Evolutionary conservation across 306 rosid species (phyloP).

Genomic region (Acacia melanoxylon): DNA sequence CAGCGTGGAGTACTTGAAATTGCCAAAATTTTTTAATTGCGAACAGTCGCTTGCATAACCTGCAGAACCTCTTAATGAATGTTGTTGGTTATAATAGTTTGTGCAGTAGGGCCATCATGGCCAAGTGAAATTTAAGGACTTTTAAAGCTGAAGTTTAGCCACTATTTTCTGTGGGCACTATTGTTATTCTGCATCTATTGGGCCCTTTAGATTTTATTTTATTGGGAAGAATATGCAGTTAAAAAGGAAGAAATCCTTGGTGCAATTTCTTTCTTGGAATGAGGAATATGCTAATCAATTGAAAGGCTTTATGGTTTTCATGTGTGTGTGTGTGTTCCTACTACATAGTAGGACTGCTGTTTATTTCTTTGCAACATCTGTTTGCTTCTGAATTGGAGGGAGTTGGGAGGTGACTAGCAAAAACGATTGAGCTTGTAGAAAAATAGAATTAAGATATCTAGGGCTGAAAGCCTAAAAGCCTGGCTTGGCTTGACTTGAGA

Average conservation of each 20-base stretch:
- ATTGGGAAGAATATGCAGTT: background rate
- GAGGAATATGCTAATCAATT: background rate
- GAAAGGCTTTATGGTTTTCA: background rate
- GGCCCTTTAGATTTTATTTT: background rate
- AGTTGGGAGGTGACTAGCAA: background rate
- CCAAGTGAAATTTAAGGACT: background rate
- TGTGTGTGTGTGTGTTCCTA: background rate
- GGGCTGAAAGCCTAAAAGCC: background rate
- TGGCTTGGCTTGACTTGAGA: background rate
- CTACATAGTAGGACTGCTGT: background rate
- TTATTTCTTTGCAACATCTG: background rate
- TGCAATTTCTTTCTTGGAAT: background rate
- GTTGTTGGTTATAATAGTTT: background rate
- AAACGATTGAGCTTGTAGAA: background rate
- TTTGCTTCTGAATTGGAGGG: background rate
- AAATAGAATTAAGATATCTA: no score
- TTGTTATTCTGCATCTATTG: background rate
- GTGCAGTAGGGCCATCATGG: background rate
- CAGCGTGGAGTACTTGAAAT: background rate
- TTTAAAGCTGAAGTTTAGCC: background rate
- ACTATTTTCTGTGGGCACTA: background rate
- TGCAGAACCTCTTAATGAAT: constrained; percentile 17
- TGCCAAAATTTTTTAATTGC: constrained; percentile 9
- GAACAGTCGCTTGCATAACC: constrained; percentile 8
- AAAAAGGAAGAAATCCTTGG: background rate